Evolutionary conservation across 2,329 filamentous ascomycete genomes (phyloP).

Genomic region (Curvularia sp.): DNA sequence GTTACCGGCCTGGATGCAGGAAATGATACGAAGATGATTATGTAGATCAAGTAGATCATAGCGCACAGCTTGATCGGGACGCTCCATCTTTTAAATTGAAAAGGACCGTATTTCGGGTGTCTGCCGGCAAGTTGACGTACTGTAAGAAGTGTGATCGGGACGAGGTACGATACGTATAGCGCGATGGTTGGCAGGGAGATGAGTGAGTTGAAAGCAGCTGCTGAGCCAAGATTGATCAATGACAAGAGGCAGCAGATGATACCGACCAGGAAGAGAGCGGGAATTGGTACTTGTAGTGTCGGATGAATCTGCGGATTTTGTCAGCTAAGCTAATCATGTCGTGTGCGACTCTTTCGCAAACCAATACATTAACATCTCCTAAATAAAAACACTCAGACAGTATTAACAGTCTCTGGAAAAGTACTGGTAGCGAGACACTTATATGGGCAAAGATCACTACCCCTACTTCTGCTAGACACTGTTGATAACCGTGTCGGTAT

Average conservation of each 20-base stretch:
- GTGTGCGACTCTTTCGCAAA: neutral
- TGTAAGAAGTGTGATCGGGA: constrained; percentile 38
- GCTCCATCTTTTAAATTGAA: constrained; percentile 46
- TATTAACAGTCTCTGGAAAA: neutral
- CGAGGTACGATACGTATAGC: constrained; percentile 35
- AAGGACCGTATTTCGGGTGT: constrained; percentile 31
- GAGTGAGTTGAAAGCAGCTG: constrained; percentile 50
- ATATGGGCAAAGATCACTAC: neutral
- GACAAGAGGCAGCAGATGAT: constrained; percentile 44
- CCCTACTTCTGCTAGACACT: neutral
- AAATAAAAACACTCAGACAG: neutral
- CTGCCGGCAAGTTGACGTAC: constrained; percentile 21
- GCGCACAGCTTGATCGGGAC: constrained; percentile 46
- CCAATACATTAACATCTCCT: neutral
- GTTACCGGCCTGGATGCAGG: constrained; percentile 23
- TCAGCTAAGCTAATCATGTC: neutral
- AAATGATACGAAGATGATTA: constrained; percentile 50
- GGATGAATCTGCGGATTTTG: constrained; percentile 23
- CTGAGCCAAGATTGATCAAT: constrained; percentile 53
- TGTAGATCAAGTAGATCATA: constrained; percentile 42
- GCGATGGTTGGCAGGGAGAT: constrained; percentile 37
- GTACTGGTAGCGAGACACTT: neutral
- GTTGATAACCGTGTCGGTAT: neutral
- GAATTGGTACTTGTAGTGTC: constrained; percentile 26
- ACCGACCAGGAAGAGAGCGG: constrained; percentile 35